Evolutionary conservation across 139 green algal species (phyloP), one percentile per base, ranked within the genome.

Genomic region (Volvox africanus): DNA sequence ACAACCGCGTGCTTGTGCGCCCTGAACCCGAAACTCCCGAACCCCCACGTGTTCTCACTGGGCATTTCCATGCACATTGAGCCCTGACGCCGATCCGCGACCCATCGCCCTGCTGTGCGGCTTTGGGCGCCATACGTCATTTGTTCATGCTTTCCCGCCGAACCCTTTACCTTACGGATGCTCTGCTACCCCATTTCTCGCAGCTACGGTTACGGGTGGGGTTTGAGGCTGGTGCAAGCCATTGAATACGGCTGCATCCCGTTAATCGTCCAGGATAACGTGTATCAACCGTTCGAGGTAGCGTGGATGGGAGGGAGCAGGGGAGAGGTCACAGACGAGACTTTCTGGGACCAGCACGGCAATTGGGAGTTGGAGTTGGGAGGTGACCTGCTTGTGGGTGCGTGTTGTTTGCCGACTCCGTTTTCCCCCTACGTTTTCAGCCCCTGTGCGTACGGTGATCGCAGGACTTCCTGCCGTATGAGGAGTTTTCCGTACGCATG

Each of bases 171-270:
- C 16, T 26, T 20, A 26, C 33, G 30, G 2, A 20, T 61, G 17
- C 78, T 50, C 24, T n/a, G 2, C 2, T 24, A 20, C 81, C 35
- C 62, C 82, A 24, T 17, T 30, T 19, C 50, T 50, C 65, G 35
- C 67, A 89, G 85, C 35, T 96, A 91, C 37, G 93, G 93, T 1
- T 88, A 91, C 33, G 94, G 94, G 50, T 96, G 91, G 89, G 93
- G 94, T 61, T 91, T 91, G 82, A 86, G 93, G 0, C 50, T 96
- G 28, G 30, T 86, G 9, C 88, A 91, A 32, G 79, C 87, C 5
- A 85, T 96, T 73, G 22, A 83, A 5, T 86, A 91, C 21, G 94
- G 93, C 61, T 96, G 94, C 77, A 90, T 96, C 61, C 94, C 94
- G 0, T 79, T 96, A 75, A 94, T 96, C 62, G 88, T 96, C 50